Base-by-base conservation (phyloP, 495 filamentous ascomycete species). In the Penicillium salamii region DNA sequence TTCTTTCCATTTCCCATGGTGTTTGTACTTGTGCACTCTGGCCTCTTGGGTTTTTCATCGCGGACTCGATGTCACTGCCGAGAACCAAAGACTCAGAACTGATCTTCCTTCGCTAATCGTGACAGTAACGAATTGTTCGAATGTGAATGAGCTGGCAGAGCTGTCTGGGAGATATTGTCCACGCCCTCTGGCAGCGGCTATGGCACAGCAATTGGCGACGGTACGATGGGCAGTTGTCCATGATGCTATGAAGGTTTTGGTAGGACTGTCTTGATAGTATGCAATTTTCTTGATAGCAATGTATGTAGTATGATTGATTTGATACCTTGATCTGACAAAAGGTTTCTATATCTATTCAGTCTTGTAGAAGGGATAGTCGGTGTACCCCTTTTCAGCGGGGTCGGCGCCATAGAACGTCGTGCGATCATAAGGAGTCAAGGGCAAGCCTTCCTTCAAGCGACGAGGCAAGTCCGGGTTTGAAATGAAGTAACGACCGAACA, bases 401-500 rank as follows among this genome's bases (percentile, higher is more conserved):
- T 70, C 52, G 13, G 73, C 63, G 3, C 57, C 48, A 51, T 89
- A 89, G 53, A 89, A 89, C 0, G 74, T 78, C 0, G 59, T 50
- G 3, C 79, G 70, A 50, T 88, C 67, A 57, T 86, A 88, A 28
- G 57, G 52, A 19, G 56, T 74, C 54, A 89, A 64, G 33, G 62
- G 56, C 38, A 85, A 67, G 0, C 78, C 80, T 41, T 84, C 67
- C 56, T 72, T 61, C 42, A 90, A 49, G 40, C 82, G 67, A 34
- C 76, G 80, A 2, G 78, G 73, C 50, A 91, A 54, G 63, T 90
- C 87, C 0, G 87, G 87, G 31, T 78, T 90, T 26, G 79, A 67
- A 53, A 89, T 84, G 54, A 84, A 91, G 42, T 71, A 75, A 14
- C 82, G 61, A 17, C 85, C 85, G 63, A 84, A 89, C 0, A 75